phyloP scores from a whole-genome alignment of 1,284 basidiomycete species.

The Puccinia polysora region DNA sequence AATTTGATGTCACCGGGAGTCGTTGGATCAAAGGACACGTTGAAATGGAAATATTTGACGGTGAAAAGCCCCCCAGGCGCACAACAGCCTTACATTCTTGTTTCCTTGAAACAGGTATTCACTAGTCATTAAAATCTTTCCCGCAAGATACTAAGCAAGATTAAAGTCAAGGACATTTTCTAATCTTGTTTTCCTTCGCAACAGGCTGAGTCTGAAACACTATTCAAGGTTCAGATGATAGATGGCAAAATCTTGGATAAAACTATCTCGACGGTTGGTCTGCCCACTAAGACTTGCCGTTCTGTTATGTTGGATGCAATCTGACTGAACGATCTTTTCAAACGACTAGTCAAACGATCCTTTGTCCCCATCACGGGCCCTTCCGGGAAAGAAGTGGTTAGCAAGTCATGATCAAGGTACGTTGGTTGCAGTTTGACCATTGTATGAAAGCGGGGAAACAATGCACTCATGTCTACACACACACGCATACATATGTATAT shows the following conservation, averaged over 20 bases:
- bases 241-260: conserved; percentile 21
- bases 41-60: conserved; percentile 10
- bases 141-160: too few relatives aligned
- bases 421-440: neutral
- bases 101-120: neutral
- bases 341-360: too few relatives aligned
- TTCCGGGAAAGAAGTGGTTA: conserved; percentile 16
- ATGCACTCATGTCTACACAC: neutral
- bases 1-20: conserved; percentile 13
- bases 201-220: conserved; percentile 4
- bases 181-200: conserved; percentile 2
- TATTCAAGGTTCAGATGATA: conserved; percentile 9
- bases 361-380: too few relatives aligned
- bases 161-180: neutral
- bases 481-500: too few relatives aligned
- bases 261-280: conserved; percentile 2
- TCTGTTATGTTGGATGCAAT: neutral
- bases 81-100: neutral
- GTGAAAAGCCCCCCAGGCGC: conserved; percentile 3
- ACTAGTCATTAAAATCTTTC: too few relatives aligned
- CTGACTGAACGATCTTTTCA: neutral
- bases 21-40: neutral
- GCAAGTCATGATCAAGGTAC: conserved; percentile 37
- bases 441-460: neutral
- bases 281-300: too few relatives aligned